Conservation (phyloP, 1,284 basidiomycete genomes). For the Irpex sp. region DNA sequence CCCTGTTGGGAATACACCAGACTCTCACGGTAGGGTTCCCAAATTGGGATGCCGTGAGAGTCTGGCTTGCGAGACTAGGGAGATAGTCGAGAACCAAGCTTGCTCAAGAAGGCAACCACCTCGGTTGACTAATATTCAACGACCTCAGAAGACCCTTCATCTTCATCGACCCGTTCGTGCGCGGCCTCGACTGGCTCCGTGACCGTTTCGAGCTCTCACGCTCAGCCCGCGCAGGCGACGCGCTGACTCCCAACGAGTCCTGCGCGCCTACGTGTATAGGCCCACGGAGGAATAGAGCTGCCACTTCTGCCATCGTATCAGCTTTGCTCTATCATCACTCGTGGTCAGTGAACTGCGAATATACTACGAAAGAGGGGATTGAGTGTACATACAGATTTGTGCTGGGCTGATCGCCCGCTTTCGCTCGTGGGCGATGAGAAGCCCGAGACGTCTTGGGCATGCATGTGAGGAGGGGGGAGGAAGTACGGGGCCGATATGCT, state of each 20-base stretch:
- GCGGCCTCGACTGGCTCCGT: neutral
- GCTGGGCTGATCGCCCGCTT: neutral
- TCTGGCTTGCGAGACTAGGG: too few relatives aligned
- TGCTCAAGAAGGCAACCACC: neutral
- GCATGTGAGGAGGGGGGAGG: neutral
- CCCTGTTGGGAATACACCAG: too few relatives aligned
- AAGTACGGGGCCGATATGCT: neutral
- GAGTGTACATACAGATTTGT: neutral
- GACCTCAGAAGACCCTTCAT: constrained; percentile 9
- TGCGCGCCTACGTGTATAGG: constrained; percentile 1
- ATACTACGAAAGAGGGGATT: neutral
- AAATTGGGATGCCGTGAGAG: too few relatives aligned
- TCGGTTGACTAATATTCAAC: constrained; percentile 6
- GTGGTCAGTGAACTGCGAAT: neutral
- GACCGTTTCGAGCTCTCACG: neutral
- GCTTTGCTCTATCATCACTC: neutral
- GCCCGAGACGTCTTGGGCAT: neutral
- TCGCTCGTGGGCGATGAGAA: neutral
- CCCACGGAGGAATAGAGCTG: constrained; percentile 9
- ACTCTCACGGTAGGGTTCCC: too few relatives aligned
- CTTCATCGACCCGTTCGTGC: neutral
- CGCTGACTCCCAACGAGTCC: constrained; percentile 3
- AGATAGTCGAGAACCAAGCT: neutral
- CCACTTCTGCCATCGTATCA: constrained; percentile 7
- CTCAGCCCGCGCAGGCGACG: neutral